Evolutionary conservation across 108 stramenopile species (phyloP), one percentile per base, ranked within the genome.

Genomic region (Cyclotella atomus): DNA sequence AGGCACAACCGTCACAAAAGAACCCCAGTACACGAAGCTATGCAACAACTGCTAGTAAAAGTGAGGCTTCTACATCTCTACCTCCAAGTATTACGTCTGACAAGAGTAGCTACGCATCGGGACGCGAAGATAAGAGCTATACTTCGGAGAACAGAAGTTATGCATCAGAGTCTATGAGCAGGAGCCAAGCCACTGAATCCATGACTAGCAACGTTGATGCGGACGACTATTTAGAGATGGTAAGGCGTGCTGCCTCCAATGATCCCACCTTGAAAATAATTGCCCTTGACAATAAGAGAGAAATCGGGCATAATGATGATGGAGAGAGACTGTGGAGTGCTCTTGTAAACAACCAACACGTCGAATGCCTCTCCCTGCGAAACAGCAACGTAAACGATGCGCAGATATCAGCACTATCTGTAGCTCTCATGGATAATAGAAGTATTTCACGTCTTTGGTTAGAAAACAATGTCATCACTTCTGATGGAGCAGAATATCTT

Each of bases 401-500:
- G 5, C 57, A 59, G 12, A 54, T 69, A 24, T 56, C 61, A 34
- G 30, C 68, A 7, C 43, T 77, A 30, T 63, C 76, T 29, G 7
- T 70, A 3, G 68, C 76, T 29, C 53, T 77, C 55, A 19, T 43
- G 24, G 68, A 77, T 16, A 77, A 77, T 29, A 34, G 41, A 15
- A 64, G 62, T n/a, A 77, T 77, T 43, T 59, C 68, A 0, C 53
- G 53, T 16, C 10, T 77, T 9, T 70, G 41, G n/a, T 30, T 77
- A n/a, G 63, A 61, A 54, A 52, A 77, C 28, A 77, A 77, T n/a
- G 8, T 17, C 3, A 69, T 77, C 24, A 64, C 76, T 20, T 59
- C 59, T 44, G 68, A 77, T 17, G 76, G 68, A n/a, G 76, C 60
- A 35, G 68, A 77, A 70, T 77, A 70, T 34, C 68, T 77, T 27